Conservation (phyloP, 2,329 filamentous ascomycete species). For the Ceratocystis papillata region DNA sequence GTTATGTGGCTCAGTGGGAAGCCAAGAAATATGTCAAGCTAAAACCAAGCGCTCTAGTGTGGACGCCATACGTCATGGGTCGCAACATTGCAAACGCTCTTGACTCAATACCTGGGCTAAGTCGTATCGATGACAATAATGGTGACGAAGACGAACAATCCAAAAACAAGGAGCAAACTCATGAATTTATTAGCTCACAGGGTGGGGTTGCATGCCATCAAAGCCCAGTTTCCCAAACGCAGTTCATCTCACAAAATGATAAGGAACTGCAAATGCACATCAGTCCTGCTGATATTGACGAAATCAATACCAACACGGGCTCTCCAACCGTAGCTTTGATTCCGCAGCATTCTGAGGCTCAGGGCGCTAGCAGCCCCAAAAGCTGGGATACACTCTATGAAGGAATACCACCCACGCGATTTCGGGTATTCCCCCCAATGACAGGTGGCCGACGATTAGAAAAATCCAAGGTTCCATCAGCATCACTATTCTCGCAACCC, state of each 20-base stretch:
- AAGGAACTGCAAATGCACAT: slow-evolving; percentile 9
- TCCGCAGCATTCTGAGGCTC: slow-evolving; percentile 29
- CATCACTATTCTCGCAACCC: background rate
- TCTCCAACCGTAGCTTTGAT: slow-evolving; percentile 16
- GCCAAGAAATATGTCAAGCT: slow-evolving; percentile 78
- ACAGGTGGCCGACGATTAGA: slow-evolving; percentile 40
- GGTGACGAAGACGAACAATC: slow-evolving; percentile 30
- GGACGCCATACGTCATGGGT: slow-evolving; percentile 97
- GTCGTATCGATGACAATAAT: slow-evolving; percentile 68
- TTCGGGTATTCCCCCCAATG: slow-evolving; percentile 66
- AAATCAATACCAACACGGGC: slow-evolving; percentile 17
- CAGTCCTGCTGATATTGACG: slow-evolving; percentile 3
- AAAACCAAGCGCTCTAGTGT: slow-evolving; percentile 68
- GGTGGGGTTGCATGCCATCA: background rate
- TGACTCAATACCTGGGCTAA: slow-evolving; percentile 68
- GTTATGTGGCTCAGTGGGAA: slow-evolving; percentile 84
- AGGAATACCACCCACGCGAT: slow-evolving; percentile 57
- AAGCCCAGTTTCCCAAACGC: background rate
- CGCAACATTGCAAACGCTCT: slow-evolving; percentile 71
- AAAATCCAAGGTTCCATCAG: slow-evolving; percentile 29
- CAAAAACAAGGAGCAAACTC: background rate
- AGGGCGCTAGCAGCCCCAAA: slow-evolving; percentile 28
- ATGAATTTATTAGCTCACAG: slow-evolving; percentile 25
- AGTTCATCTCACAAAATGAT: slow-evolving; percentile 15
- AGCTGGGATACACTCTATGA: slow-evolving; percentile 41